Evolutionary conservation across 2,329 filamentous ascomycete species (phyloP), one percentile per base, ranked within the genome.

Genomic region (Cladosporium phlei): DNA sequence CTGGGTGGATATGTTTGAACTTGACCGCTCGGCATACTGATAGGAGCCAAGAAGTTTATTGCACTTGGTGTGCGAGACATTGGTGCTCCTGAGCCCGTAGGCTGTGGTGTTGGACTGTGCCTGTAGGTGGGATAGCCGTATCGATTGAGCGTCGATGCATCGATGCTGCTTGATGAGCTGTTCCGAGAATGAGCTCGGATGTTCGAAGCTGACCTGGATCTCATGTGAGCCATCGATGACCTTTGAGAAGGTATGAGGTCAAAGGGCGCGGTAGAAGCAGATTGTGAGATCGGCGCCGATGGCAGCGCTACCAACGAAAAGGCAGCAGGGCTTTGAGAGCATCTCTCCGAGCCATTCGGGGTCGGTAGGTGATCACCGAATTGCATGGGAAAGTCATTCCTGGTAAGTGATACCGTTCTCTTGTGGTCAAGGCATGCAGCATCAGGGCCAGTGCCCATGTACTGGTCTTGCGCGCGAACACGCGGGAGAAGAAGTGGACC

Each of bases 111-210:
- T 48, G 55, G 61, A 56, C 40, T 68, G 55, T 57, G 72, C 62
- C 49, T 74, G 68, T 93, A 95, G 37, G 86, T 86, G n/a, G 88
- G 85, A 69, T 88, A 94, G 50, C 83, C 85, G 68, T 83, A 91
- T 55, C 82, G 82, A 37, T 54, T 58, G 7, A 65, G 58, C 49
- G 59, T 56, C 16, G 54, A 55, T 1, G 58, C 59, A 56, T 66
- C 62, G 29, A 66, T 60, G 52, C 58, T 64, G 29, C 58, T 55
- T 10, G 56, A 56, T 2, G 62, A 64, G 37, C 50, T 51, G 42
- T 61, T 60, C 7, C 62, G 60, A 11, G 60, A 58, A 44, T 65
- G 62, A 3, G 57, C 48, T 5, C 52, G 53, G 4, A 62, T 51
- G 29, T 57, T 55, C 2, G 55, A 58, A 6, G 59, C 48, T 4